Conservation (phyloP, 2,329 filamentous ascomycete species). For the Chaetomiaceae sp. region DNA sequence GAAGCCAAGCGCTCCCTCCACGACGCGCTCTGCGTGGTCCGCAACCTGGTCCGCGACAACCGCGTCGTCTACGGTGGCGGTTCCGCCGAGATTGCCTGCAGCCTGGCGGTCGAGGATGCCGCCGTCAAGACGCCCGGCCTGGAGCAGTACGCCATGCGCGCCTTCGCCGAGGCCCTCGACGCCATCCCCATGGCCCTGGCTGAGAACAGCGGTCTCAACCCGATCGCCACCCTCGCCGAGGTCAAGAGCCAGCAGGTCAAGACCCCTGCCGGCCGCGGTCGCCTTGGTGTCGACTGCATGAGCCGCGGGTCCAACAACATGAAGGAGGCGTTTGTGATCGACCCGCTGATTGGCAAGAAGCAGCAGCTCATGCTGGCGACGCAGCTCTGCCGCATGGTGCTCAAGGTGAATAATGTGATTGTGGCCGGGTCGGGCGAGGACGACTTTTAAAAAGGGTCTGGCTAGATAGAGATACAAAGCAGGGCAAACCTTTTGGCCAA, state of each 20-base stretch:
- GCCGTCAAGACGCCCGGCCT: conserved; percentile 93
- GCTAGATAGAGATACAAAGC: neutral
- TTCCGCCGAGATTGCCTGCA: conserved; percentile 95
- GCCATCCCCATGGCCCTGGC: conserved; percentile 91
- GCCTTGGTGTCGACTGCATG: conserved; percentile 97
- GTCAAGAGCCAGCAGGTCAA: conserved; percentile 97
- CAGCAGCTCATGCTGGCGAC: conserved; percentile 95
- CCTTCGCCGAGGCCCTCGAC: conserved; percentile 92
- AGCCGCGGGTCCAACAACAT: conserved; percentile 91
- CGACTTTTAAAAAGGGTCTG: conserved; percentile 64
- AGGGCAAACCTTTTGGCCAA: neutral
- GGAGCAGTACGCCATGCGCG: conserved; percentile 98
- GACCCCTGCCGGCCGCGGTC: conserved; percentile 50
- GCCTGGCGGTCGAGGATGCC: conserved; percentile 89
- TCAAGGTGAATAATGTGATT: conserved; percentile 97
- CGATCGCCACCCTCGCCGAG: conserved; percentile 89
- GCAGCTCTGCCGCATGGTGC: conserved; percentile 95
- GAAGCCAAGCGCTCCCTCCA: conserved; percentile 97
- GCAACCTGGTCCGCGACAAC: conserved; percentile 93
- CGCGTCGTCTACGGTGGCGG: conserved; percentile 96
- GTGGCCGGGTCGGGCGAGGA: conserved; percentile 81
- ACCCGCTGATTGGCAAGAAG: conserved; percentile 95
- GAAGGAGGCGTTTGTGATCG: conserved; percentile 96
- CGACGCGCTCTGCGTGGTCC: conserved; percentile 94
- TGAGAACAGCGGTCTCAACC: conserved; percentile 93